These are phyloP conservation scores for Aspergillus sp. DNA, from an alignment of 2,329 filamentous ascomycete genomes.

Conservation along the genomic window DNA sequence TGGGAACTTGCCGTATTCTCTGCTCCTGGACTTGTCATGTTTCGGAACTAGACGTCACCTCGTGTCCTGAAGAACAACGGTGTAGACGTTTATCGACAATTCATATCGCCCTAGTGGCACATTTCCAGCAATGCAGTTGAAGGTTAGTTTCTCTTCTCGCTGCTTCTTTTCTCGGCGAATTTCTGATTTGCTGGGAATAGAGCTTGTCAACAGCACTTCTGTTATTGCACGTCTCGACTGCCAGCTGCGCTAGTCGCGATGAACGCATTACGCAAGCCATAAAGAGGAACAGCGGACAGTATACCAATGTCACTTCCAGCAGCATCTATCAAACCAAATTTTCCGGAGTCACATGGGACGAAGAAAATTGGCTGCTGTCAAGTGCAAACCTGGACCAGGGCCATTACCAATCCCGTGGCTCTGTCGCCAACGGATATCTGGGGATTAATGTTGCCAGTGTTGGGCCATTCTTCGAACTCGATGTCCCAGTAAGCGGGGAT, in stretches of 20 bases:
- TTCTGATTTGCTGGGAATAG: not conserved
- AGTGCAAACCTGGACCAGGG: constrained; percentile 49
- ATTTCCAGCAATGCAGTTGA: not conserved
- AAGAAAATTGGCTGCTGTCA: constrained; percentile 48
- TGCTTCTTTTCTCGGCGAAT: not conserved
- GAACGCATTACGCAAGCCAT: constrained; percentile 7
- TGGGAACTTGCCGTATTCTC: too few relatives aligned
- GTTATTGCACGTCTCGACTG: constrained; percentile 1
- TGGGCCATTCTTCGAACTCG: constrained; percentile 56
- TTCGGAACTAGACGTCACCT: too few relatives aligned
- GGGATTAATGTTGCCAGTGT: constrained; percentile 56
- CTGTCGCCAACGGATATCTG: constrained; percentile 56
- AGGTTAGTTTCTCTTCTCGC: not conserved
- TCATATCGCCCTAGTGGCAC: too few relatives aligned
- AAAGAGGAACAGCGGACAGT: constrained; percentile 9
- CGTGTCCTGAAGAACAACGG: too few relatives aligned
- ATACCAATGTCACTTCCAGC: constrained; percentile 8
- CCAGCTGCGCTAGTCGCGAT: too few relatives aligned
- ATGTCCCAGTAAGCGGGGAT: constrained; percentile 43
- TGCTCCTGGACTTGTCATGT: too few relatives aligned
- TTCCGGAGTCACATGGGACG: constrained; percentile 50
- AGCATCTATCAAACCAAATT: constrained; percentile 44
- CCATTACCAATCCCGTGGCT: constrained; percentile 53
- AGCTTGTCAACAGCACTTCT: not conserved
- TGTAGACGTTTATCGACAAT: too few relatives aligned